phyloP scores from a whole-genome alignment of 805 yeast species.

The Teunomyces atbi region DNA sequence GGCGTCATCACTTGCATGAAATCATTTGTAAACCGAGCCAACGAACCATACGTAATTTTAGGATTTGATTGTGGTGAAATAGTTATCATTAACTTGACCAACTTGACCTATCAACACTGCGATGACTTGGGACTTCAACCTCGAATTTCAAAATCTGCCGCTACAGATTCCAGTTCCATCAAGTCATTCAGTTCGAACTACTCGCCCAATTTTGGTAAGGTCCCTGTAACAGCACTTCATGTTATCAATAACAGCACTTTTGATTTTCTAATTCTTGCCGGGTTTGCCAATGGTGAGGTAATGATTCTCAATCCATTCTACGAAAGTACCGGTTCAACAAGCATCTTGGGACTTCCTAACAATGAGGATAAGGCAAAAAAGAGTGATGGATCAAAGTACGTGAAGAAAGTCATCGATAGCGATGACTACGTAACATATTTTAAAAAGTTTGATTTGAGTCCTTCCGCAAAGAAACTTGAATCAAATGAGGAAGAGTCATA shows the following conservation, averaged over 20 bases:
- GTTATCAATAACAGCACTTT: conserved; percentile 28
- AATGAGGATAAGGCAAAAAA: conserved; percentile 4
- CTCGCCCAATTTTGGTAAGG: conserved; percentile 11
- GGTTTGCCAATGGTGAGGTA: conserved; percentile 63
- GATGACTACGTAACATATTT: conserved; percentile 37
- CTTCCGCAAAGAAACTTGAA: conserved; percentile 15
- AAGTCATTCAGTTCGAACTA: conserved; percentile 17
- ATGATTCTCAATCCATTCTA: conserved; percentile 43
- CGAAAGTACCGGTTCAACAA: neutral
- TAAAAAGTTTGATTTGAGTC: conserved; percentile 36
- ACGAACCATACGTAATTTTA: conserved; percentile 49
- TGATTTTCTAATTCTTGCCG: conserved; percentile 54
- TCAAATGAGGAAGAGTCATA: conserved; percentile 4
- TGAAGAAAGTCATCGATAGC: conserved; percentile 16
- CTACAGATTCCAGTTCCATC: conserved; percentile 6
- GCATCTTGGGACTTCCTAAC: conserved; percentile 15
- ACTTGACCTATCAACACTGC: conserved; percentile 44
- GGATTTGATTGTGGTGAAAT: conserved; percentile 72
- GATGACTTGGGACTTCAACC: conserved; percentile 32
- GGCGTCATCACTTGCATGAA: conserved; percentile 42
- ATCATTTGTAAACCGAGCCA: conserved; percentile 23
- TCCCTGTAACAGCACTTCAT: conserved; percentile 19
- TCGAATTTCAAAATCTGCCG: conserved; percentile 8
- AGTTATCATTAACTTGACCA: conserved; percentile 54
- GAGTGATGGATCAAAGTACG: conserved; percentile 10